Conservation (phyloP, 371 early-diverging fungal genomes). For the Thermomucor indicae-seudaticae region DNA sequence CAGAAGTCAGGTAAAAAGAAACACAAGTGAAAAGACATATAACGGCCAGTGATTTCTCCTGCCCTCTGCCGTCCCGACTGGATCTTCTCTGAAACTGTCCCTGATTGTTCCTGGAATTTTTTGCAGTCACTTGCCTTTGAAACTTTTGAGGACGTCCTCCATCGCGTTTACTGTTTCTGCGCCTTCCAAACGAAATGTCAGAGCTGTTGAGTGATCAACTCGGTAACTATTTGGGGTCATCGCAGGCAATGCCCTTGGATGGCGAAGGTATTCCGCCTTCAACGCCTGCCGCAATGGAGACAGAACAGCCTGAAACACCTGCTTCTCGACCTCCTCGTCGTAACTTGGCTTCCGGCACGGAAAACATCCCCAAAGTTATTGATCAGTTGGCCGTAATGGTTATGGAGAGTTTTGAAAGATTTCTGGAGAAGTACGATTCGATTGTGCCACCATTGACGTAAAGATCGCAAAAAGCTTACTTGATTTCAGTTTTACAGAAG, state of each 20-base stretch:
- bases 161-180: too few relatives aligned
- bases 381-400: constrained; percentile 80
- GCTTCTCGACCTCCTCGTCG: constrained; percentile 13
- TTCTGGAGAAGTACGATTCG: constrained; percentile 58
- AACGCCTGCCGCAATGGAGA: constrained; percentile 28
- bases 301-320: constrained; percentile 23
- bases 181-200: too few relatives aligned
- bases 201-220: too few relatives aligned
- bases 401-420: constrained; percentile 73
- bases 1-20: too few relatives aligned
- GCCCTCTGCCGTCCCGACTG: too few relatives aligned
- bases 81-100: too few relatives aligned
- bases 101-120: too few relatives aligned
- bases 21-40: too few relatives aligned
- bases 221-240: constrained; percentile 10
- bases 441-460: neutral
- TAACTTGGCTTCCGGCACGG: constrained; percentile 30
- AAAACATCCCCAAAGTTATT: constrained; percentile 54
- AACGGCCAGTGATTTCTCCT: too few relatives aligned
- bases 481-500: constrained; percentile 23
- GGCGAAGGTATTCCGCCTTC: constrained; percentile 21
- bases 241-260: constrained; percentile 20
- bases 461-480: neutral
- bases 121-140: too few relatives aligned
- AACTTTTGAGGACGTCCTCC: too few relatives aligned